Evolutionary conservation across 495 filamentous ascomycete genomes (phyloP), one percentile per base, ranked within the genome.

Genomic region (Podospora didyma): DNA sequence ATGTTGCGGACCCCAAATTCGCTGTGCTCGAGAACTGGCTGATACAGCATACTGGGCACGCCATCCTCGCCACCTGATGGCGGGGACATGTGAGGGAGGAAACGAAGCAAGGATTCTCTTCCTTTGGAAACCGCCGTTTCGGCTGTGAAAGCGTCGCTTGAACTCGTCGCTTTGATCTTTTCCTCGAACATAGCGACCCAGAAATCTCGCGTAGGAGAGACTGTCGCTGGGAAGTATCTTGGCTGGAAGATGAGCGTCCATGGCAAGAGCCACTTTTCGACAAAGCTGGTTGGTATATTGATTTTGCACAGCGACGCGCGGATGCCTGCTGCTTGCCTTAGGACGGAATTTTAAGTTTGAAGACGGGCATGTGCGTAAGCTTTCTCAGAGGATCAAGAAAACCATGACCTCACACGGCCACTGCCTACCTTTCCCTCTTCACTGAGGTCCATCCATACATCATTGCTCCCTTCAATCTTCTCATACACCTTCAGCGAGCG

Each of bases 1-100:
- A 71, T 69, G 51, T 71, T 71, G 46, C 68, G 59, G 37, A 71
- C 63, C n/a, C 63, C 68, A 34, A 69, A 72, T 57, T 72, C 68
- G 51, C 68, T 62, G 53, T 70, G 62, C n/a, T 72, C 67, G 51
- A 72, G 56, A 51, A 72, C 67, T 19, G 67, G 54, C 51, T 61
- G 69, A 58, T 70, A 70, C 35, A 71, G 49, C n/a, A 9, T 7
- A n/a, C n/a, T n/a, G n/a, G n/a, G n/a, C n/a, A n/a, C 41, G 9
- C 4, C 26, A 31, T 44, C 41, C 44, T 52, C 53, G 9, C 14
- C 45, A 12, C 11, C 45, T 47, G 7, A 12, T 7, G 45, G 21
- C 51, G 61, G 64, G 23, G 66, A 56, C 20, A 70, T 68, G 35
- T 69, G 45, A 21, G 62, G 65, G 49, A 72, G 59, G 21, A 71